phyloP scores from a whole-genome alignment of 805 yeast genomes.

The Groenewaldozyma salmanticensis region DNA sequence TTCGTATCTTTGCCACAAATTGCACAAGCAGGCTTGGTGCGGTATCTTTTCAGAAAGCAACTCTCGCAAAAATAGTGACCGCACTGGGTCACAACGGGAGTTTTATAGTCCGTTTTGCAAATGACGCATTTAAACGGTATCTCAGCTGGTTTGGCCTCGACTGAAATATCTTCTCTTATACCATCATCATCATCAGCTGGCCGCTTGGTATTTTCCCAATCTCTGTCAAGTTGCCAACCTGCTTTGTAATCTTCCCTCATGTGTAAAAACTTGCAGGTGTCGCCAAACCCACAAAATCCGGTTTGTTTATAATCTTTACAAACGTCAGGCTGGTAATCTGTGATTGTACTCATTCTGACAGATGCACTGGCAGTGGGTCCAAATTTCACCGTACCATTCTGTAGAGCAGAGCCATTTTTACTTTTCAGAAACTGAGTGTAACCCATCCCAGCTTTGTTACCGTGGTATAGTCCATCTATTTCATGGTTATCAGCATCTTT shows the following conservation, averaged over 20 bases:
- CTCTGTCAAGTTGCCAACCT: conserved; percentile 55
- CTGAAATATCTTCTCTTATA: conserved; percentile 7
- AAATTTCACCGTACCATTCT: too few species aligned
- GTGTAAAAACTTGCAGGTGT: conserved; percentile 89
- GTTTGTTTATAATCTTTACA: conserved; percentile 87
- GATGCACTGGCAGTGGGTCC: conserved; percentile 35
- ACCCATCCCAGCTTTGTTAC: conserved; percentile 8
- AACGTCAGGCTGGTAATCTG: conserved; percentile 87
- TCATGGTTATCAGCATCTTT: too few species aligned
- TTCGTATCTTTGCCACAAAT: conserved; percentile 53
- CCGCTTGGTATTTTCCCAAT: conserved; percentile 48
- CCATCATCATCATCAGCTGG: not conserved
- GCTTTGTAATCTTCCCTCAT: conserved; percentile 75
- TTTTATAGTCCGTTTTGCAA: conserved; percentile 45
- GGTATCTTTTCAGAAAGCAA: conserved; percentile 45
- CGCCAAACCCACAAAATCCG: conserved; percentile 97
- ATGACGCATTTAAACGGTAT: conserved; percentile 55
- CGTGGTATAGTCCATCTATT: conserved; percentile 13
- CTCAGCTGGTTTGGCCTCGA: conserved; percentile 15
- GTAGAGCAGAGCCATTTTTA: conserved; percentile 5
- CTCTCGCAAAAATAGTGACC: conserved; percentile 53
- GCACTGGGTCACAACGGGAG: conserved; percentile 52
- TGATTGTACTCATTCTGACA: conserved; percentile 54
- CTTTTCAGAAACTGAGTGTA: conserved; percentile 11
- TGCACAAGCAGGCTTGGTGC: conserved; percentile 38